These are phyloP conservation scores for Eucommia ulmoides DNA, from an alignment of 257 asterid species.

Conservation along the genomic window DNA sequence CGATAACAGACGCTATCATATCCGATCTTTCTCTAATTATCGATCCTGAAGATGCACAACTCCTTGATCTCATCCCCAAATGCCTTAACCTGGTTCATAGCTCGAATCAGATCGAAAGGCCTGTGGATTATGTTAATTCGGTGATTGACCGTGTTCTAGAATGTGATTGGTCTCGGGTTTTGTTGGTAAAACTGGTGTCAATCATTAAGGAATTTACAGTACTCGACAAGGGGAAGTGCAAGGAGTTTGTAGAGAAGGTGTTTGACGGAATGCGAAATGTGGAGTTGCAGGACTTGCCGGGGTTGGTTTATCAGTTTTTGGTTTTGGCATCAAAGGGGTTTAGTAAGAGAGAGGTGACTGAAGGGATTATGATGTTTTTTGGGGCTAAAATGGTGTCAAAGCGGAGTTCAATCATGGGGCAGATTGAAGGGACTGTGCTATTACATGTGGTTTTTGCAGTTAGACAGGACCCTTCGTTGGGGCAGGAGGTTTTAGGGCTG, in stretches of 20 bases:
- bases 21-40: conserved; percentile 33
- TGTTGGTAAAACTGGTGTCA: conserved; percentile 67
- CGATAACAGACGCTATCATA: conserved; percentile 24
- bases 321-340: conserved; percentile 71
- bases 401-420: conserved; percentile 54
- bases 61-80: conserved; percentile 45
- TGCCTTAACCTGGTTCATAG: conserved; percentile 42
- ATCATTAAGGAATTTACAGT: conserved; percentile 42
- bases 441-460: conserved; percentile 84
- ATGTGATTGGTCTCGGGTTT: conserved; percentile 49
- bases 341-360: conserved; percentile 64
- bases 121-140: conserved; percentile 30
- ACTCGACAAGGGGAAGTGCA: conserved; percentile 39
- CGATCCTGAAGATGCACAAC: conserved; percentile 49
- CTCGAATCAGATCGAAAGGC: conserved; percentile 46
- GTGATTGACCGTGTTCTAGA: conserved; percentile 34
- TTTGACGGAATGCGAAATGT: conserved; percentile 46
- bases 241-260: conserved; percentile 45
- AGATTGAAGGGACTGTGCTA: conserved; percentile 83
- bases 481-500: conserved; percentile 61
- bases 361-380: conserved; percentile 64
- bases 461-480: conserved; percentile 79
- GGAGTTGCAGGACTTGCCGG: conserved; percentile 76
- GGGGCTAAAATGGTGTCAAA: conserved; percentile 24
- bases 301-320: conserved; percentile 68